phyloP scores from a whole-genome alignment of 164 flowering plant species.

The Aristolochia contorta region DNA sequence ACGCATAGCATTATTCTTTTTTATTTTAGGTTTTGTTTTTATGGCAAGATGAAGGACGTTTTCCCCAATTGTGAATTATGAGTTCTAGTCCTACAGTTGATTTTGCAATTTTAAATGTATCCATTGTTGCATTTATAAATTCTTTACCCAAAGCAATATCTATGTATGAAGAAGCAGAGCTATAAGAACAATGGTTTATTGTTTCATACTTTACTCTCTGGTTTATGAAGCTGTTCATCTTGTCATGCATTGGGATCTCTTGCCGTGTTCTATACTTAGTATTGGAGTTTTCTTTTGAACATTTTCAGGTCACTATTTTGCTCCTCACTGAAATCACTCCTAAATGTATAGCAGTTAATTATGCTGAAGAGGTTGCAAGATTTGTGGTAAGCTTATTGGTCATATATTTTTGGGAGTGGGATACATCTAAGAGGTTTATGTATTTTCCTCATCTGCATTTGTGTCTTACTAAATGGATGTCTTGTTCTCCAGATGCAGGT shows the following conservation, averaged over 20 bases:
- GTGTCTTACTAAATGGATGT: too few species aligned
- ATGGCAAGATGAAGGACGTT: too few species aligned
- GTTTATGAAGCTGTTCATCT: neutral
- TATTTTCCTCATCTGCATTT: too few species aligned
- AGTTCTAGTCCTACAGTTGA: too few species aligned
- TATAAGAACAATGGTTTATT: neutral
- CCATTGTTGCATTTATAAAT: too few species aligned
- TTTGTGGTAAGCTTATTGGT: constrained; percentile 67
- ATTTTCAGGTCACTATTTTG: constrained; percentile 75
- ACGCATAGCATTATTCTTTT: too few species aligned
- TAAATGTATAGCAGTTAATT: constrained; percentile 94
- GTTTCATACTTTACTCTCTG: neutral
- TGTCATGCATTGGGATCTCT: neutral
- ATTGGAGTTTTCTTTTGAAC: constrained; percentile 1
- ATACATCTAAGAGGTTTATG: neutral
- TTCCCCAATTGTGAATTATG: too few species aligned
- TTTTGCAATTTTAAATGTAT: too few species aligned
- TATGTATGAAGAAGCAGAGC: too few species aligned
- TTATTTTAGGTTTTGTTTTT: too few species aligned
- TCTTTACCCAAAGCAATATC: too few species aligned
- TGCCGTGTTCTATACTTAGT: neutral
- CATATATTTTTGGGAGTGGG: neutral
- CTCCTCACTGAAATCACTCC: constrained; percentile 98
- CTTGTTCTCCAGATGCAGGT: too few species aligned
- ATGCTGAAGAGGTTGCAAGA: constrained; percentile 93